Evolutionary conservation across 2,329 filamentous ascomycete species (phyloP).

Genomic region (Trichothecium sympodiale): DNA sequence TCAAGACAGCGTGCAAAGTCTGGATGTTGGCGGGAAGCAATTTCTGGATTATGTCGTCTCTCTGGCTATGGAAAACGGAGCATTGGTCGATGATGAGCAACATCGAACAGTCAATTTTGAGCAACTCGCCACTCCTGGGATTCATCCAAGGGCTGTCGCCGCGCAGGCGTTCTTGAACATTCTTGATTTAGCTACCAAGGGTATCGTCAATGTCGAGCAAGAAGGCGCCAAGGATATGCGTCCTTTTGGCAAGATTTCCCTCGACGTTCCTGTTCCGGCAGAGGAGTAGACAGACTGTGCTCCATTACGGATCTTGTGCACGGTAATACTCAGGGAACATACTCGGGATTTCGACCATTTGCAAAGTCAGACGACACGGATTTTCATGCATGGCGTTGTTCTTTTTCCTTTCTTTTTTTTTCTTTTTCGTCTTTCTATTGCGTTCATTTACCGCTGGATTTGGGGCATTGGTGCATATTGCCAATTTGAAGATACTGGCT

Average conservation of each 20-base stretch:
- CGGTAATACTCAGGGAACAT: no score
- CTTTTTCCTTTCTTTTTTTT: no score
- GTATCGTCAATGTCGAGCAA: conserved; percentile 52
- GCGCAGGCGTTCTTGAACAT: conserved; percentile 69
- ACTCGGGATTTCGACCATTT: no score
- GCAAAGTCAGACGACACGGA: no score
- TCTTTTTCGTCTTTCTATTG: no score
- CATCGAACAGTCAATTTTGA: conserved; percentile 53
- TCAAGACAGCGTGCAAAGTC: conserved; percentile 18
- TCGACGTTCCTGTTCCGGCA: conserved; percentile 24
- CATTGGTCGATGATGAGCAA: conserved; percentile 17
- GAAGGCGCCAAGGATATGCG: conserved; percentile 21
- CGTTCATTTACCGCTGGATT: no score
- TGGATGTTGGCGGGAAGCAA: conserved; percentile 34
- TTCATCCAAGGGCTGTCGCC: conserved; percentile 48
- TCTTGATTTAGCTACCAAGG: conserved; percentile 58
- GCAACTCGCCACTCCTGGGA: conserved; percentile 49
- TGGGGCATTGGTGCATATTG: no score
- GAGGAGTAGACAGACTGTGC: no score
- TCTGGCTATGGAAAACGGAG: conserved; percentile 20
- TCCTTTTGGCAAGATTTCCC: conserved; percentile 35
- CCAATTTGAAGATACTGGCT: no score
- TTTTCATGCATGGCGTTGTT: no score
- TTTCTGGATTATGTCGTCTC: conserved; percentile 33
- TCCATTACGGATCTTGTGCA: no score